These are phyloP conservation scores for Arachis monticola DNA, from an alignment of 331 rosid genomes.

Conservation along the genomic window DNA sequence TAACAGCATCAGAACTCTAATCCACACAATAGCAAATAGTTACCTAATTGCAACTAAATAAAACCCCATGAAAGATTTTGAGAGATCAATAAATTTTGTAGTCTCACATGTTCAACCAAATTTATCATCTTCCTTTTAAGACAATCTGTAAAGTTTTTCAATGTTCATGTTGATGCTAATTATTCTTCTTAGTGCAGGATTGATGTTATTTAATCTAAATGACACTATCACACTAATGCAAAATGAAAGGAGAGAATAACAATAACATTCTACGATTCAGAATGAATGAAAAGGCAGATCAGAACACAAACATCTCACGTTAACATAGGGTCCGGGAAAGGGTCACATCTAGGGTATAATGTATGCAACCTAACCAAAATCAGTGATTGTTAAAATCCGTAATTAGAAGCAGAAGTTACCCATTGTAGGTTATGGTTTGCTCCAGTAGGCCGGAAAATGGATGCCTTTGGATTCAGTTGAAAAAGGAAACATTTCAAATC, in stretches of 20 bases:
- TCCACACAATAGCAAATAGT: background rate
- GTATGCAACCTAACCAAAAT: too few species aligned
- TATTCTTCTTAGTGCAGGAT: background rate
- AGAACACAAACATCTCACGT: too few species aligned
- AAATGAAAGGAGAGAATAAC: background rate
- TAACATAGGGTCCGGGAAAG: too few species aligned
- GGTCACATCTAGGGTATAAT: too few species aligned
- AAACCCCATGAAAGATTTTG: background rate
- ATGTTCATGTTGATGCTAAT: background rate
- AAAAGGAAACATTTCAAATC: slow-evolving; percentile 82
- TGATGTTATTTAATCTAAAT: slow-evolving; percentile 6
- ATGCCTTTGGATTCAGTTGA: slow-evolving; percentile 79
- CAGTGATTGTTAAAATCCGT: background rate
- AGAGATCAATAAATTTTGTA: background rate
- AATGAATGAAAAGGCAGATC: background rate
- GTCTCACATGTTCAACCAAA: background rate
- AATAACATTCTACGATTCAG: background rate
- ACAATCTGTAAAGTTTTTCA: background rate
- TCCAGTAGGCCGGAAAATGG: slow-evolving; percentile 81
- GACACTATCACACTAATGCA: background rate
- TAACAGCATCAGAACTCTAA: slow-evolving; percentile 3
- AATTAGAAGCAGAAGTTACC: slow-evolving; percentile 56
- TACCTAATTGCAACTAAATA: background rate
- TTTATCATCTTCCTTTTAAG: background rate
- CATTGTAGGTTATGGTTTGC: slow-evolving; percentile 86